Evolutionary conservation across 257 asterid species (phyloP), one percentile per base, ranked within the genome.

Genomic region (Pogostemon cablin): DNA sequence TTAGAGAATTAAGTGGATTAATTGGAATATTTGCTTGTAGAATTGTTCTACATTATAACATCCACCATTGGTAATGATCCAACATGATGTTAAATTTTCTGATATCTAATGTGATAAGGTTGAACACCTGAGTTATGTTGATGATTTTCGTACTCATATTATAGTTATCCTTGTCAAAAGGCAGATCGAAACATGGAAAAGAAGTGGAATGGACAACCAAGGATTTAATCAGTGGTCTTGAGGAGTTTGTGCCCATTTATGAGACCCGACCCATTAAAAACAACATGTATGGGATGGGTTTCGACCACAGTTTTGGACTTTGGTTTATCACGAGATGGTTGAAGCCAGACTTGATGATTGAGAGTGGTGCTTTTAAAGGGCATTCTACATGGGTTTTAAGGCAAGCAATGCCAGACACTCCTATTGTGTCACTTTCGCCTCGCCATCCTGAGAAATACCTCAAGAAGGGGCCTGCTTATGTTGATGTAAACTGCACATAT

Each of bases 171-270:
- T 88, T 89, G 84, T 85, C 96, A 86, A 91, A 91, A 95, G 99
- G 99, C 97, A 91, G 99, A 91, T 84, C 98, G 92, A 95, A 91
- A 91, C 96, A 83, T 79, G 99, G 95, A 58, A 86, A 85, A 83
- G 71, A 86, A 59, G 95, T 91, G 72, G 98, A 91, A 57, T 95
- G 99, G 99, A 91, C 98, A 17, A 47, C 76, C 71, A 86, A 91
- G 81, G 99, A 95, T 84, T 81, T 95, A 79, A 84, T 95, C 77
- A 75, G 67, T 76, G 96, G 87, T 46, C 77, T 95, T 39, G 96
- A 95, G 85, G 99, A 95, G 82, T 95, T 95, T 69, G 89, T 91
- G 81, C 92, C 95, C 17, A 85, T 95, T 62, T 95, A 91, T 60
- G 93, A 89, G 81, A 84, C 88, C 47, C 84, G 99, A 8, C 99